phyloP scores from a whole-genome alignment of 192 early-diverging fungal genomes.

The Radiomyces spectabilis region DNA sequence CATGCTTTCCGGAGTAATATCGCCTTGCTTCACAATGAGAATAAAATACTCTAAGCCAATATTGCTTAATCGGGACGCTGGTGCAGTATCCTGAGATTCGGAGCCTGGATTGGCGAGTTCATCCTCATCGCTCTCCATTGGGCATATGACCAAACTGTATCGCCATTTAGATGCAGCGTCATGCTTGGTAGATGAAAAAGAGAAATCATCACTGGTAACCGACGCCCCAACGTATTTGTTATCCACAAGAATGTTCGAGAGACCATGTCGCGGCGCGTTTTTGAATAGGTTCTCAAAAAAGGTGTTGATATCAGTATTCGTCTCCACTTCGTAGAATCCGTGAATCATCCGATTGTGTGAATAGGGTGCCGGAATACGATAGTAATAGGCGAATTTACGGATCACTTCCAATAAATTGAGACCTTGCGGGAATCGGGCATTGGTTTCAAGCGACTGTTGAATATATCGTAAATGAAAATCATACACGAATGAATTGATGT shows the following conservation, averaged over 20 bases:
- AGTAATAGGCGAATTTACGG: constrained; percentile 29
- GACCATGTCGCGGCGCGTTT: constrained; percentile 9
- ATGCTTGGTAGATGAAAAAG: not conserved
- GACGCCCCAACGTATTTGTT: not conserved
- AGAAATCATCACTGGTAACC: constrained; percentile 3
- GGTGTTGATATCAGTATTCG: not conserved
- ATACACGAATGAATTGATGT: constrained; percentile 53
- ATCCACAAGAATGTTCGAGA: not conserved
- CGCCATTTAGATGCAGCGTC: not conserved
- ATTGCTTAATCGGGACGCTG: not conserved
- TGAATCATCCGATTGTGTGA: constrained; percentile 41
- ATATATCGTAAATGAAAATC: constrained; percentile 50
- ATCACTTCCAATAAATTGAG: constrained; percentile 38
- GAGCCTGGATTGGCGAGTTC: not conserved
- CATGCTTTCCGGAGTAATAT: not conserved
- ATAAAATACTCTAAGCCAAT: constrained; percentile 10
- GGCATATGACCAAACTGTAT: constrained; percentile 10
- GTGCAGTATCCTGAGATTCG: not conserved
- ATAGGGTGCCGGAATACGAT: constrained; percentile 34
- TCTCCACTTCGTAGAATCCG: constrained; percentile 27
- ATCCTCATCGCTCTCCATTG: not conserved
- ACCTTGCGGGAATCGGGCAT: constrained; percentile 16
- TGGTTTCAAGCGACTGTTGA: constrained; percentile 27
- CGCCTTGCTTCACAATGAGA: constrained; percentile 2
- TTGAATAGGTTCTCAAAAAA: constrained; percentile 8